Evolutionary conservation across 768 basidiomycete species (phyloP).

Genomic region (Russula sp.): DNA sequence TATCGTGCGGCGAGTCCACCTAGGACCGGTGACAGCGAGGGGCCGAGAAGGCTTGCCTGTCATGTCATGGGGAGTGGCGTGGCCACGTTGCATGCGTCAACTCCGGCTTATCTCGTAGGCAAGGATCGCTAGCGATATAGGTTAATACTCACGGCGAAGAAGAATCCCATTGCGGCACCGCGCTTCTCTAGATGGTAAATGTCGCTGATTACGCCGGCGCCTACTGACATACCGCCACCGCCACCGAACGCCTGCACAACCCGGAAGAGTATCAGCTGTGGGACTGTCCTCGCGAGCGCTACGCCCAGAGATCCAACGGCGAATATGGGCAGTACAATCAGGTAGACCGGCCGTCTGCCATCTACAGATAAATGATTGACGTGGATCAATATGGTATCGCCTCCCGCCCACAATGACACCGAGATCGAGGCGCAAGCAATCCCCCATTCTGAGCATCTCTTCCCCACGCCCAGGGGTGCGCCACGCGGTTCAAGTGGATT

Average conservation of each 20-base stretch:
- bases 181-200: conserved; percentile 61
- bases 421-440: no score
- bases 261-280: conserved; percentile 51
- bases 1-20: conserved; percentile 57
- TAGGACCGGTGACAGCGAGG: conserved; percentile 52
- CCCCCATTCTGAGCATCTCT: no score
- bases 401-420: no score
- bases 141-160: conserved; percentile 40
- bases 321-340: conserved; percentile 53
- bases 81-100: no score
- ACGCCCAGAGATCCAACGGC: conserved; percentile 57
- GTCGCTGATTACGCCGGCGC: conserved; percentile 56
- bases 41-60: conserved; percentile 51
- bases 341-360: conserved; percentile 57
- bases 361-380: conserved; percentile 36
- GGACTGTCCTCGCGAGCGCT: conserved; percentile 39
- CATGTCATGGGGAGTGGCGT: conserved; percentile 21
- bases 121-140: not conserved
- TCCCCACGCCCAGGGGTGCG: not conserved
- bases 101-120: no score
- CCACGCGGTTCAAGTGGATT: not conserved
- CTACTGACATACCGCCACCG: conserved; percentile 50
- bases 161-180: conserved; percentile 53
- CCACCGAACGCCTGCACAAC: conserved; percentile 63
- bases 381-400: not conserved